These are phyloP conservation scores for Leishmania turanica DNA, from an alignment of 208 protist species.

Conservation along the genomic window DNA sequence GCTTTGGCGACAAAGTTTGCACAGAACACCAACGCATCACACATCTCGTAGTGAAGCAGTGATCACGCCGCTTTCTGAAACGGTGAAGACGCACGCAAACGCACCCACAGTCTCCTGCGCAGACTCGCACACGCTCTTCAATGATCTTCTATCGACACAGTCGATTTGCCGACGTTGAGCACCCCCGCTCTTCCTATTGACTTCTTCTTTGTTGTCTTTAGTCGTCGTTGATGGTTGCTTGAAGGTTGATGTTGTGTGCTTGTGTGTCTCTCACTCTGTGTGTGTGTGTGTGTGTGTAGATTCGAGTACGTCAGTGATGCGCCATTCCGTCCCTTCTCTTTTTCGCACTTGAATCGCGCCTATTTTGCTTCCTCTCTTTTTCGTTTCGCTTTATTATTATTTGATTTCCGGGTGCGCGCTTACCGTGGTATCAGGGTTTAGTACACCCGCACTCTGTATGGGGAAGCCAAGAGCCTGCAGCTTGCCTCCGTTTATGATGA, in stretches of 20 bases:
- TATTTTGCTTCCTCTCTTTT: not conserved
- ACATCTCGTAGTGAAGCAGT: not conserved
- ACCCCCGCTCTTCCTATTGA: not conserved
- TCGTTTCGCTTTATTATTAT: not conserved
- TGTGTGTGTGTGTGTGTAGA: not conserved
- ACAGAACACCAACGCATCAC: not conserved
- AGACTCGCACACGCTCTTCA: not conserved
- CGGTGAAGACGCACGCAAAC: not conserved
- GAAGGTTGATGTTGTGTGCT: not conserved
- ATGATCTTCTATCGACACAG: not conserved
- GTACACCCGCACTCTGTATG: not conserved
- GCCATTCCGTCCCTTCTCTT: not conserved
- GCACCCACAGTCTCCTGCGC: not conserved
- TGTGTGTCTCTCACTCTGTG: not conserved
- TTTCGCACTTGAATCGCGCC: not conserved
- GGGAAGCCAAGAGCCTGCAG: not conserved
- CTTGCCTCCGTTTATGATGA: not conserved
- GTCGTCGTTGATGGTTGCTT: not conserved
- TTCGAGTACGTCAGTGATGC: not conserved
- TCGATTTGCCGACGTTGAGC: too few relatives aligned
- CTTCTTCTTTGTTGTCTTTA: constrained; percentile 3
- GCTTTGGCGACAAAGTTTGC: not conserved
- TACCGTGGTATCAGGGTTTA: not conserved
- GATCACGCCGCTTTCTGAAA: not conserved
- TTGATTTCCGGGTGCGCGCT: not conserved